phyloP scores from a whole-genome alignment of 2,329 filamentous ascomycete species.

The Ophiostoma quercus region DNA sequence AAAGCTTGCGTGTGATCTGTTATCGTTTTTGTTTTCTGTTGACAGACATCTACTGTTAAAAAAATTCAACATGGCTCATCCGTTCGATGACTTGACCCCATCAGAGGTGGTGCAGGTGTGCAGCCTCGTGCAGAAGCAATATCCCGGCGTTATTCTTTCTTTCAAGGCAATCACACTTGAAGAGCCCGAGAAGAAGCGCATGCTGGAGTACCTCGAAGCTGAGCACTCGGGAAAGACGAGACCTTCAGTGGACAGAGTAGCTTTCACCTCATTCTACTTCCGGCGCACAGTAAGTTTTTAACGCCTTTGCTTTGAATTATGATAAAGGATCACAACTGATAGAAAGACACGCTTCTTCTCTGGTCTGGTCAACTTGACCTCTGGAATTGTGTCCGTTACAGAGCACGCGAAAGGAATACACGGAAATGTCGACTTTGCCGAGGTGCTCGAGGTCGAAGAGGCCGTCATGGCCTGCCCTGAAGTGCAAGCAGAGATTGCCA shows the following conservation, averaged over 20 bases:
- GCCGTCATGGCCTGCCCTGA: slow-evolving; percentile 49
- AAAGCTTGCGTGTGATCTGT: not conserved
- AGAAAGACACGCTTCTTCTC: slow-evolving; percentile 30
- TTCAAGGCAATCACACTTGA: slow-evolving; percentile 60
- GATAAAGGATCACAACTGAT: no score
- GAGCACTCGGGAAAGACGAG: slow-evolving; percentile 38
- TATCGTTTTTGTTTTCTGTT: not conserved
- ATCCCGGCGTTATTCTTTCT: slow-evolving; percentile 47
- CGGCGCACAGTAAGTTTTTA: slow-evolving; percentile 44
- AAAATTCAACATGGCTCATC: not conserved
- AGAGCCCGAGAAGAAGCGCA: slow-evolving; percentile 50
- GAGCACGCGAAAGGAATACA: slow-evolving; percentile 55
- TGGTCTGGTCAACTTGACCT: slow-evolving; percentile 48
- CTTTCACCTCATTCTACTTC: slow-evolving; percentile 55
- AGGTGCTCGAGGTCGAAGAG: slow-evolving; percentile 56
- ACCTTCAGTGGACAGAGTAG: slow-evolving; percentile 42
- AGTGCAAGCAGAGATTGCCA: slow-evolving; percentile 56
- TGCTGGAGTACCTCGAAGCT: slow-evolving; percentile 45
- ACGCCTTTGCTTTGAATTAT: no score
- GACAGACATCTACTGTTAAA: not conserved
- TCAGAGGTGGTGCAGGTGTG: not conserved
- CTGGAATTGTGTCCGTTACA: slow-evolving; percentile 49
- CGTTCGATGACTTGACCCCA: not conserved
- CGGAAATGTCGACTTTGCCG: slow-evolving; percentile 54
- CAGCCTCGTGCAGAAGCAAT: not conserved